A percentile compares a stretch with the other conserved stretches of the same genome.
Conservation (phyloP, 306 rosid genomes). For the Cucumis sativus region DNA sequence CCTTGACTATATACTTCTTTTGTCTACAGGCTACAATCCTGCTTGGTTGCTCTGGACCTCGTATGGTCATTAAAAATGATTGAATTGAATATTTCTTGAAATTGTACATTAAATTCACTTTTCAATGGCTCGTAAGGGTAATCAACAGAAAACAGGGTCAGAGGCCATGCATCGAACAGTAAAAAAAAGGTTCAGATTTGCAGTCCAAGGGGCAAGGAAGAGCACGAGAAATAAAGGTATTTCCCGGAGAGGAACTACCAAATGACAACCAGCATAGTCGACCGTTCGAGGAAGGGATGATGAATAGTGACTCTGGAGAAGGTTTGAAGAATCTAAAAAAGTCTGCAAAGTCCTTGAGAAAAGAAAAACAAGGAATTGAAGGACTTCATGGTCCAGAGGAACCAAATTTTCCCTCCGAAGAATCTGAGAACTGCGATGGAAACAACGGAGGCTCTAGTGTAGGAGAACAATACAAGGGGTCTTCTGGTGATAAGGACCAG, state of each 20-base stretch:
- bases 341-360: constrained; percentile 22
- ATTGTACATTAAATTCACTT: constrained; percentile 4
- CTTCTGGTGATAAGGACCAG: constrained; percentile 25
- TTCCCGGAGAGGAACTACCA: constrained; percentile 45
- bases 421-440: constrained; percentile 23
- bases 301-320: constrained; percentile 24
- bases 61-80: constrained; percentile 10
- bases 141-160: constrained; percentile 71
- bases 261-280: constrained; percentile 24
- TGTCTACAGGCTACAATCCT: background rate
- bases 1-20: background rate
- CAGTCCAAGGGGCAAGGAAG: constrained; percentile 36
- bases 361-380: constrained; percentile 46
- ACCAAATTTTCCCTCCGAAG: constrained; percentile 20
- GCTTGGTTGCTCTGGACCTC: background rate
- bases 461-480: constrained; percentile 27
- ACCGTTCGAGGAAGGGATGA: constrained; percentile 20
- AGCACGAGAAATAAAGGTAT: constrained; percentile 38
- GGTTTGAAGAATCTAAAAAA: constrained; percentile 25
- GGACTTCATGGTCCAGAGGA: constrained; percentile 21
- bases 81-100: constrained; percentile 12
- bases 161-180: constrained; percentile 39
- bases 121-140: constrained; percentile 85
- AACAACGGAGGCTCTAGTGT: constrained; percentile 25
- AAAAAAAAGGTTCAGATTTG: constrained; percentile 33